These are phyloP conservation scores for Boletus eberwhitei DNA, from an alignment of 768 basidiomycete genomes.

Conservation along the genomic window DNA sequence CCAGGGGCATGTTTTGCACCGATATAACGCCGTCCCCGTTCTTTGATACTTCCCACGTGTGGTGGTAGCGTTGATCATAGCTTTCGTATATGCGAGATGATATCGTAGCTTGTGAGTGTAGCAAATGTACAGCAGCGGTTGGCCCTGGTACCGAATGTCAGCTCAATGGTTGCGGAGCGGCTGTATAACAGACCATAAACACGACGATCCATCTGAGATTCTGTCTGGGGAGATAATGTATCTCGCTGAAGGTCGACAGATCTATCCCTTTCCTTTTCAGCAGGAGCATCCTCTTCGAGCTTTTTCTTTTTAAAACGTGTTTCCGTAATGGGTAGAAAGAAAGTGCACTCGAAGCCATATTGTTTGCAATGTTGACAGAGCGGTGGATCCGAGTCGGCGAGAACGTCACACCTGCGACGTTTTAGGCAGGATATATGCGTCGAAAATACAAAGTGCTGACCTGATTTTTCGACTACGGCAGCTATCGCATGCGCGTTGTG, in stretches of 20 bases:
- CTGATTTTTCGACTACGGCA: conserved; percentile 90
- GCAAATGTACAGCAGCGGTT: conserved; percentile 78
- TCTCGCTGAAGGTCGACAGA: conserved; percentile 27
- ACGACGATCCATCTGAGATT: conserved; percentile 53
- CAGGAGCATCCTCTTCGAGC: conserved; percentile 61
- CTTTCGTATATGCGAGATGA: conserved; percentile 81
- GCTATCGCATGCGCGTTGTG: conserved; percentile 87
- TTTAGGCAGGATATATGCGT: conserved; percentile 13
- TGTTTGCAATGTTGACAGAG: conserved; percentile 94
- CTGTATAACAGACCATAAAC: conserved; percentile 53
- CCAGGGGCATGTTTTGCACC: conserved; percentile 59
- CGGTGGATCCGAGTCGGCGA: conserved; percentile 73
- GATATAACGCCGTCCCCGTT: conserved; percentile 86
- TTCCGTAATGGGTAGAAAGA: conserved; percentile 97
- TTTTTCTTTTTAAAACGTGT: conserved; percentile 98
- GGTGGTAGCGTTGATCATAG: conserved; percentile 86
- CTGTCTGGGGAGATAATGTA: conserved; percentile 45
- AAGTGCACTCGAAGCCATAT: conserved; percentile 91
- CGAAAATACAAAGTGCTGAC: conserved; percentile 28
- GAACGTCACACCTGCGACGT: conserved; percentile 67
- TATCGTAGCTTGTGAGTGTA: conserved; percentile 88
- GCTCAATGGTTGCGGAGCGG: conserved; percentile 11
- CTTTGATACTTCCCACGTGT: conserved; percentile 81
- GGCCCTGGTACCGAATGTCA: conserved; percentile 57
- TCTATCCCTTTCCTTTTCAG: conserved; percentile 36